phyloP scores from a whole-genome alignment of 176 grass and related monocot genomes.

The Triticum turgidum region DNA sequence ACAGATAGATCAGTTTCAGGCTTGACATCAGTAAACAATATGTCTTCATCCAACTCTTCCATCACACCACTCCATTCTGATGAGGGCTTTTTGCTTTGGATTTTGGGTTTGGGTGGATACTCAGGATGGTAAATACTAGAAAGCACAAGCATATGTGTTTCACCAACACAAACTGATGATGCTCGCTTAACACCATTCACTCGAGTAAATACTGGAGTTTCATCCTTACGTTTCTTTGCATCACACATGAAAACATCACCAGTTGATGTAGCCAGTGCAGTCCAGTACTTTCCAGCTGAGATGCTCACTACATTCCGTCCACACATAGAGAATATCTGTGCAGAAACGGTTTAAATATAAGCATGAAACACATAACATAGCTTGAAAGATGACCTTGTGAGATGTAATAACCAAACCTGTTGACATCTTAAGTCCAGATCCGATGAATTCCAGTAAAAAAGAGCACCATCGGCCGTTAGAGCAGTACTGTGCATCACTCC shows the following conservation, averaged over 20 bases:
- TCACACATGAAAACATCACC: constrained; percentile 98
- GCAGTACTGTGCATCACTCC: constrained; percentile 80
- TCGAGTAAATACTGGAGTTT: constrained; percentile 63
- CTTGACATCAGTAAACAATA: constrained; percentile 51
- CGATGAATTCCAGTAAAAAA: constrained; percentile 94
- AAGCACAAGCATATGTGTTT: constrained; percentile 88
- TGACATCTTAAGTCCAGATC: constrained; percentile 95
- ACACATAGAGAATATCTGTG: constrained; percentile 83
- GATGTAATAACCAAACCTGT: constrained; percentile 64
- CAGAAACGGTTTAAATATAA: constrained; percentile 13
- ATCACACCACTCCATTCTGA: constrained; percentile 47
- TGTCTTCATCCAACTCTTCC: constrained; percentile 79
- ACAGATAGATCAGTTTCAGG: constrained; percentile 28
- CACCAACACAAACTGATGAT: constrained; percentile 93
- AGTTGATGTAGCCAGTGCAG: constrained; percentile 74
- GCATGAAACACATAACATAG: constrained; percentile 17
- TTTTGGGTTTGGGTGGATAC: constrained; percentile 63
- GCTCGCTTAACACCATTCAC: constrained; percentile 86
- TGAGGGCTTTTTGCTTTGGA: constrained; percentile 21
- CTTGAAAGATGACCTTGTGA: constrained; percentile 23
- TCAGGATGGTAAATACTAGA: constrained; percentile 87
- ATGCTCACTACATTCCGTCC: constrained; percentile 69
- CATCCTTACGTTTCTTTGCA: constrained; percentile 83
- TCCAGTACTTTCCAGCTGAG: constrained; percentile 97
- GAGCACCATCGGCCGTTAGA: constrained; percentile 81